Percentiles rank a stretch among this genome's conserved stretches.
phyloP scores from a whole-genome alignment of 2,329 filamentous ascomycete genomes.

The Cercospora nicotianae region DNA sequence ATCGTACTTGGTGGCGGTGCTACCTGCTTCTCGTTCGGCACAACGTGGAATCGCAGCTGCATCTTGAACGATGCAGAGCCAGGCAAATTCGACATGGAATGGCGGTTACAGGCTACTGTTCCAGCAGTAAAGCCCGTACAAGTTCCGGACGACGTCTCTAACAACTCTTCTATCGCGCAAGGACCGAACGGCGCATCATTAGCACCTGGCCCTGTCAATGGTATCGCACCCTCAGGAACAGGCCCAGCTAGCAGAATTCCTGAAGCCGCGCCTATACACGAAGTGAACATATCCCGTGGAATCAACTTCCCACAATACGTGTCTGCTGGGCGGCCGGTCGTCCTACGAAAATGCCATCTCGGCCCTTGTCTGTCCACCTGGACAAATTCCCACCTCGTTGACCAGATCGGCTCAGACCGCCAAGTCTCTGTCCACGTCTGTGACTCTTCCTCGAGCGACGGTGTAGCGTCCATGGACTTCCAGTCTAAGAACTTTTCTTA shows the following conservation, averaged over 20 bases:
- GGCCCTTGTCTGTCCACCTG: constrained; percentile 68
- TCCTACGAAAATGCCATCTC: constrained; percentile 66
- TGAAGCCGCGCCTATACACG: constrained; percentile 46
- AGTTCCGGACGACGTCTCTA: constrained; percentile 21
- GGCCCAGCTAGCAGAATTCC: constrained; percentile 19
- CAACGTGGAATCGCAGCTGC: constrained; percentile 71
- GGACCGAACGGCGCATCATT: not conserved
- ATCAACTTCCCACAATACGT: constrained; percentile 63
- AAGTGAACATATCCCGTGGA: constrained; percentile 53
- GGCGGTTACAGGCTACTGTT: constrained; percentile 32
- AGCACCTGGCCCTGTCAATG: not conserved
- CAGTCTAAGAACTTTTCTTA: constrained; percentile 81
- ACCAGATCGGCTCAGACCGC: constrained; percentile 28
- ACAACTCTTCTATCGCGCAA: constrained; percentile 9
- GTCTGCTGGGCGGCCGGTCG: constrained; percentile 57
- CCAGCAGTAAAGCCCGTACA: constrained; percentile 25
- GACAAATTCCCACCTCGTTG: constrained; percentile 67
- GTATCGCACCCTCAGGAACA: not conserved
- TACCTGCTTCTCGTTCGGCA: constrained; percentile 88
- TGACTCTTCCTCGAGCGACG: constrained; percentile 40
- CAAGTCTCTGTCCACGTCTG: not conserved
- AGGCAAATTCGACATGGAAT: constrained; percentile 30
- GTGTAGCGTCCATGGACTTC: constrained; percentile 68
- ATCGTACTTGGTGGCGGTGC: constrained; percentile 76
- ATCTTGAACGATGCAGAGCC: constrained; percentile 32